Evolutionary conservation across 306 rosid species (phyloP).

Genomic region (Ceratonia siliqua): DNA sequence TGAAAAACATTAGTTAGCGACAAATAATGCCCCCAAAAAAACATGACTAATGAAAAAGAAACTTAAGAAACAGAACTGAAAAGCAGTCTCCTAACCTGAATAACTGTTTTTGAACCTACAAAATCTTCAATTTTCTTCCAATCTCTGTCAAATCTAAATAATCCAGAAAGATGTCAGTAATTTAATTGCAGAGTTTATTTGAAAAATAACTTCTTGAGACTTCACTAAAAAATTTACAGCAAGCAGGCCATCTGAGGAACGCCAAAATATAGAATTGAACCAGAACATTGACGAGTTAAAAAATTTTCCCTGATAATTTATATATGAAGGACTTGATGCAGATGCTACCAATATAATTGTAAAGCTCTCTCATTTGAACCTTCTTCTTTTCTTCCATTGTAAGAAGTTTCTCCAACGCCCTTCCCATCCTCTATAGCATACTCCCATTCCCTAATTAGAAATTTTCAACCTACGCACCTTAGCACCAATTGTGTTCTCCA

Average conservation of each 20-base stretch:
- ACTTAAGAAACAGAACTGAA: slow-evolving; percentile 5
- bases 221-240: not conserved
- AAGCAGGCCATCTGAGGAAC: too few relatives aligned
- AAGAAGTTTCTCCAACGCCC: not conserved
- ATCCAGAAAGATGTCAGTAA: slow-evolving; percentile 6
- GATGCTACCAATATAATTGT: not conserved
- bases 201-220: not conserved
- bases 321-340: not conserved
- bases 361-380: not conserved
- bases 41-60: slow-evolving; percentile 4
- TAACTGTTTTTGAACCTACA: slow-evolving; percentile 90
- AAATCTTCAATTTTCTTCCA: slow-evolving; percentile 98
- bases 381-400: not conserved
- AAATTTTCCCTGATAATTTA: not conserved
- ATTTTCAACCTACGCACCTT: not conserved
- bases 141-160: slow-evolving; percentile 84
- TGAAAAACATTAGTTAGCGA: slow-evolving; percentile 32
- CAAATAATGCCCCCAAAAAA: not conserved
- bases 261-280: not conserved
- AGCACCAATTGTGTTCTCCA: not conserved
- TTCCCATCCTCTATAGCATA: not conserved
- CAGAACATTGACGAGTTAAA: slow-evolving; percentile 1
- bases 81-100: slow-evolving; percentile 66
- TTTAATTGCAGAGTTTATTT: not conserved
- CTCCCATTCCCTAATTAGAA: not conserved